phyloP scores from a whole-genome alignment of 805 yeast genomes.

The Candida glaebosa region DNA sequence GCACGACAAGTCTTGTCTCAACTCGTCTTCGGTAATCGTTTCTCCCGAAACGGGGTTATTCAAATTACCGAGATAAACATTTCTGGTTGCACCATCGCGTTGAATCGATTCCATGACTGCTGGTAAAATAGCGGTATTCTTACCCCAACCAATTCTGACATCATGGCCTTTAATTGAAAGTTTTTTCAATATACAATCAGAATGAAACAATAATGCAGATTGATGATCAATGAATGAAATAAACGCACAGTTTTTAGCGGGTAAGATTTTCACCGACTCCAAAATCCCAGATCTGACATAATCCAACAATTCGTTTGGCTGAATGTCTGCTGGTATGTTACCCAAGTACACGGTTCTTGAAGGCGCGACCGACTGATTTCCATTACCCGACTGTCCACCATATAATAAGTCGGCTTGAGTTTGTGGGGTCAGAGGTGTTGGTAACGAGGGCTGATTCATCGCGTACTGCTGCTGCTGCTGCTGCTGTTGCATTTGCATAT shows the following conservation, averaged over 20 bases:
- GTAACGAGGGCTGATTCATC: conserved; percentile 5
- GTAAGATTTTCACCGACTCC: conserved; percentile 74
- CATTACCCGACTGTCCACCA: conserved; percentile 4
- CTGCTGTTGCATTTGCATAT: conserved; percentile 4
- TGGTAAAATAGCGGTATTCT: conserved; percentile 69
- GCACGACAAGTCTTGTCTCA: conserved; percentile 60
- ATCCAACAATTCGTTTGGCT: conserved; percentile 78
- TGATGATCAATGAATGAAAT: conserved; percentile 86
- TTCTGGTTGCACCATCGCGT: conserved; percentile 88
- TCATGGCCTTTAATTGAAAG: conserved; percentile 77
- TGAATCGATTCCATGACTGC: conserved; percentile 72
- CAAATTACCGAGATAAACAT: conserved; percentile 83
- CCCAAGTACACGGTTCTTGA: conserved; percentile 90
- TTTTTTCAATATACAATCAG: conserved; percentile 86
- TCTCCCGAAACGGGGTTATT: conserved; percentile 52
- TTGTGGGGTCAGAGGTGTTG: conserved; percentile 1
- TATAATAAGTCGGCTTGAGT: conserved; percentile 4
- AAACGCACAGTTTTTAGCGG: conserved; percentile 85
- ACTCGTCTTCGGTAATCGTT: conserved; percentile 56
- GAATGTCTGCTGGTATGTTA: conserved; percentile 76
- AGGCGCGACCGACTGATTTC: conserved; percentile 41
- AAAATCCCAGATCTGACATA: conserved; percentile 90
- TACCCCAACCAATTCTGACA: conserved; percentile 92
- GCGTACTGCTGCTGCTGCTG: conserved; percentile 10
- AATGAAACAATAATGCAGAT: conserved; percentile 85